Evolutionary conservation across 257 asterid species (phyloP), one percentile per base, ranked within the genome.

Genomic region (Knoxia roxburghii): DNA sequence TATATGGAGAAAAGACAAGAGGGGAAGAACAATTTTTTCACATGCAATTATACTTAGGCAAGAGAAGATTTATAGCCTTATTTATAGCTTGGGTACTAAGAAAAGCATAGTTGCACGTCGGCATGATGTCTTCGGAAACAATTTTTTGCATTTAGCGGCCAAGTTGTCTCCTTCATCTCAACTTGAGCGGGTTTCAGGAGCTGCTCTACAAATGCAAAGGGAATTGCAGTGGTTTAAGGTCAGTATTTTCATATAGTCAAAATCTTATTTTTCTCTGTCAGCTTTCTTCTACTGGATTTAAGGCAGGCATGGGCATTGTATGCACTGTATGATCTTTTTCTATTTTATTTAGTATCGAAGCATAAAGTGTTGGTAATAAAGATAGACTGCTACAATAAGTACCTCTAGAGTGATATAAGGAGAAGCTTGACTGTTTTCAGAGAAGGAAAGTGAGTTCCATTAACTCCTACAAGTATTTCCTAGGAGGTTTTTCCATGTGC

Each of bases 171-270:
- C 74, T 67, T 29, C 58, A 5, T 7, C 62, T 15, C 65, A 71
- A 29, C 43, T 63, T 32, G 66, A 73, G 14, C 52, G 50, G 24
- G 72, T 70, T 26, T 71, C 81, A 9, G 79, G 83, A 26, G 79
- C 86, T 37, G 79, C 83, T 50, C 77, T 78, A 24, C 78, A 75
- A 51, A 75, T 78, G 79, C 81, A 81, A 65, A 70, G 64, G 51
- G 86, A 81, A 73, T 49, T 75, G 7, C 39, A 70, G 43, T 78
- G 86, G 86, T 81, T 72, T 55, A 67, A 70, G 81, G 83, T 81
- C 13, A 21, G 29, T 6, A 6, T 32, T 21, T 46, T 7, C 23
- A 24, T 13, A 2, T 27, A 17, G 5, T 6, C 20, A 17, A 15
- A 3, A 46, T 64, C 13, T 7, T 64, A 27, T 24, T 46, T 46